Conservation (phyloP, 495 filamentous ascomycete species). For the Neurospora sp. region DNA sequence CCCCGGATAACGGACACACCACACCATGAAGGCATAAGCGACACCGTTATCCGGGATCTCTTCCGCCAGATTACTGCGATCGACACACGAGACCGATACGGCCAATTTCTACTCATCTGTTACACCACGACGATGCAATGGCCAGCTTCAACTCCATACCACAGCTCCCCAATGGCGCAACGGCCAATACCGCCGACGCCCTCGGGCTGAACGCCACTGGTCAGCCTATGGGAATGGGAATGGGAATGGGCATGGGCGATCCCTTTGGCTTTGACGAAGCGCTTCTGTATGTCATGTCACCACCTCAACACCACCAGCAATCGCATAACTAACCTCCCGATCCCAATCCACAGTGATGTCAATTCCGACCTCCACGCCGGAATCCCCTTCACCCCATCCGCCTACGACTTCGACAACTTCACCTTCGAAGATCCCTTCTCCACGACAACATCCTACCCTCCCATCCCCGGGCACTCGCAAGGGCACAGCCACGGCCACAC, state of each 20-base stretch:
- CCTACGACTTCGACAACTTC: conserved; percentile 47
- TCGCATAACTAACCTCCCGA: not conserved
- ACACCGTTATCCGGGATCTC: not conserved
- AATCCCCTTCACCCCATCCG: conserved; percentile 39
- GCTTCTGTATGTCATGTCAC: conserved; percentile 26
- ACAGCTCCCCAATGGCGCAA: conserved; percentile 26
- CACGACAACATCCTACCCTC: conserved; percentile 22
- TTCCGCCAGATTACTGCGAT: not conserved
- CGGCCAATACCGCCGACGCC: conserved; percentile 24
- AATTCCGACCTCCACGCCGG: conserved; percentile 29
- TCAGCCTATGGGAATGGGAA: not conserved
- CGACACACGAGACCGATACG: no score
- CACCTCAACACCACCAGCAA: not conserved
- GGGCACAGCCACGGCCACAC: not conserved
- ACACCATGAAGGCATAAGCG: not conserved
- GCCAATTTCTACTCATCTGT: not conserved
- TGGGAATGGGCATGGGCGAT: conserved; percentile 16
- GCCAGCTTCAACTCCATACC: conserved; percentile 40
- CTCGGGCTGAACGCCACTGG: conserved; percentile 24
- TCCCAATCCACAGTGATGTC: conserved; percentile 25
- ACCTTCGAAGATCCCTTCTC: conserved; percentile 63
- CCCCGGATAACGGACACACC: not conserved
- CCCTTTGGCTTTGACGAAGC: conserved; percentile 35
- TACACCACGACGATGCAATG: conserved; percentile 32
- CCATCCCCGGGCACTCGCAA: conserved; percentile 27